Conservation (phyloP, 1,284 basidiomycete species). For the Tetrapyrgos nigripes region DNA sequence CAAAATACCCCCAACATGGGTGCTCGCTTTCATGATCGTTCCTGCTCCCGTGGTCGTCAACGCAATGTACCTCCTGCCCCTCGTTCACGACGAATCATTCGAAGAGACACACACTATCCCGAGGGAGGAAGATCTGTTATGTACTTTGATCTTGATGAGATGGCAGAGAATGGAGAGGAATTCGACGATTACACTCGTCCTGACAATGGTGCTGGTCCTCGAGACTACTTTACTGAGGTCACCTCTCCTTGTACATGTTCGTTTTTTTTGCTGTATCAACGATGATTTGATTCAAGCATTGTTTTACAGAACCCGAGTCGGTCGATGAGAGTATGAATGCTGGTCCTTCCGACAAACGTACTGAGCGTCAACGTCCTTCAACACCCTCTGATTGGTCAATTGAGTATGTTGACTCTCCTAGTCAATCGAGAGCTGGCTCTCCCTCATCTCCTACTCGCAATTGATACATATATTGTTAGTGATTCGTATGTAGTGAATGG, state of each 20-base stretch:
- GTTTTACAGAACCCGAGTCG: too few species aligned
- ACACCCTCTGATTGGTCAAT: too few species aligned
- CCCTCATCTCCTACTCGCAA: too few species aligned
- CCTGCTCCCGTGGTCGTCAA: background rate
- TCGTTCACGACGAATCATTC: background rate
- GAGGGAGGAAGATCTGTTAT: conserved; percentile 6
- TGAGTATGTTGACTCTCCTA: too few species aligned
- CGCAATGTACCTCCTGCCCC: background rate
- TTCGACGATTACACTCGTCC: background rate
- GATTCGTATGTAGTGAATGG: background rate
- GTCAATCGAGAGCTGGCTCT: too few species aligned
- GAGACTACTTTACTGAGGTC: background rate
- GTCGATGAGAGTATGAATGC: too few species aligned
- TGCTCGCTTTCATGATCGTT: too few species aligned
- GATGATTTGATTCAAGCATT: too few species aligned
- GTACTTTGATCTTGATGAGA: background rate
- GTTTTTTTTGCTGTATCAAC: too few species aligned
- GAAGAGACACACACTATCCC: conserved; percentile 8
- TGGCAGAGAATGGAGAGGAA: background rate
- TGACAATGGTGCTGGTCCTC: background rate
- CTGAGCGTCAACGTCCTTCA: too few species aligned
- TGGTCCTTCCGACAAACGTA: too few species aligned
- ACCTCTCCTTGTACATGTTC: too few species aligned
- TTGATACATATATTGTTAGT: background rate
- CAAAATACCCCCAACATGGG: background rate